Evolutionary conservation across 371 early-diverging fungal genomes (phyloP).

Genomic region (Mortierella sp.): DNA sequence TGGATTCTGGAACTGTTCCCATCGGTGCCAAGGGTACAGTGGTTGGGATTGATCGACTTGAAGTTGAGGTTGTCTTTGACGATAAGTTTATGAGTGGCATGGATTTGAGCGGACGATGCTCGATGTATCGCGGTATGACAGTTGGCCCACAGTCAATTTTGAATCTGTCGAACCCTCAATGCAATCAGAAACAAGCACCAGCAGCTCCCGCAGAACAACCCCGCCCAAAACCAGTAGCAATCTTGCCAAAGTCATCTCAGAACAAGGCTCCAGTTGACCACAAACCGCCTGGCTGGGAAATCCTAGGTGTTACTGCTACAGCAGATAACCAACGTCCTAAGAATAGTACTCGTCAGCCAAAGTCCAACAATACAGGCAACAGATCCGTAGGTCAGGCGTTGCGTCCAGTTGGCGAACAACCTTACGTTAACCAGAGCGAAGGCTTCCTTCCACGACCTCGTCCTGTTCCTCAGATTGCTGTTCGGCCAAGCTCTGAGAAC

Average conservation of each 20-base stretch:
- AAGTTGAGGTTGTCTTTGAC: constrained; percentile 91
- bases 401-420: constrained; percentile 13
- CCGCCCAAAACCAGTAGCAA: constrained; percentile 30
- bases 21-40: constrained; percentile 87
- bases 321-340: constrained; percentile 31
- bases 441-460: constrained; percentile 52
- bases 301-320: constrained; percentile 38
- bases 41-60: constrained; percentile 79
- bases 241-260: constrained; percentile 26
- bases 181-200: constrained; percentile 27
- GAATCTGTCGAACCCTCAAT: constrained; percentile 71
- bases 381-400: constrained; percentile 2
- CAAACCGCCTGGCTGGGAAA: constrained; percentile 53
- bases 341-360: constrained; percentile 28
- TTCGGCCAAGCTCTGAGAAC: constrained; percentile 22
- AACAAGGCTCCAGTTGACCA: constrained; percentile 34
- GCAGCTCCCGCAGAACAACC: constrained; percentile 19
- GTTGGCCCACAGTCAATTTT: constrained; percentile 71
- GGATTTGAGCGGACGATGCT: constrained; percentile 82
- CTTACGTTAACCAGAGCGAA: constrained; percentile 37
- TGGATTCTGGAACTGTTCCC: constrained; percentile 84
- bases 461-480: constrained; percentile 34
- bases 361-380: constrained; percentile 4
- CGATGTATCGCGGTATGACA: constrained; percentile 74
- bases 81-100: constrained; percentile 82